Conservation (phyloP, 1,284 basidiomycete genomes). For the Moesziomyces sp. region DNA sequence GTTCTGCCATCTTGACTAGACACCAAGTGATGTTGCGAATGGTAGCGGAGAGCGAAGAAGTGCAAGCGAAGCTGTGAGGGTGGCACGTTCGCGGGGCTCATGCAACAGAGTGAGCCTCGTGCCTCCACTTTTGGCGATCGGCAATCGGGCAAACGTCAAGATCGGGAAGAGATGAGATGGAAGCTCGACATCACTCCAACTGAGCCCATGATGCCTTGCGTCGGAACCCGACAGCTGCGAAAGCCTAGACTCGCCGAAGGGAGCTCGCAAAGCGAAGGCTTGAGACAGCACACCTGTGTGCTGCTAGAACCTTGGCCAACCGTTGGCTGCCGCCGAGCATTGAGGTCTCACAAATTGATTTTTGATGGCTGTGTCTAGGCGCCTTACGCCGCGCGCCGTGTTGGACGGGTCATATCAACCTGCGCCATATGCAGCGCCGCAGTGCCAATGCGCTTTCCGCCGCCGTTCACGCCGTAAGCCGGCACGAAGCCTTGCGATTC, state of each 20-base stretch:
- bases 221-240: not conserved
- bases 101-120: constrained; percentile 2
- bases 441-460: too few relatives aligned
- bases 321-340: not conserved
- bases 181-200: too few relatives aligned
- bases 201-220: too few relatives aligned
- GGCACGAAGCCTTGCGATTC: too few relatives aligned
- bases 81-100: constrained; percentile 16
- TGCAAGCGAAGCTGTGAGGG: too few relatives aligned
- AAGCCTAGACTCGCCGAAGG: not conserved
- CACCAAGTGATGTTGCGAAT: not conserved
- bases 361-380: not conserved
- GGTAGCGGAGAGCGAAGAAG: too few relatives aligned
- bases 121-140: constrained; percentile 21
- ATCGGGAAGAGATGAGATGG: constrained; percentile 14
- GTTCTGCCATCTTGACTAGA: constrained; percentile 20
- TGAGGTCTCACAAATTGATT: too few relatives aligned
- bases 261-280: not conserved
- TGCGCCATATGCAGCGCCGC: too few relatives aligned
- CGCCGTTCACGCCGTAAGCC: too few relatives aligned
- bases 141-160: not conserved
- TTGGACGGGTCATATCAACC: constrained; percentile 45
- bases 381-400: constrained; percentile 24
- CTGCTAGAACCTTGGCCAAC: constrained; percentile 34
- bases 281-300: not conserved